Evolutionary conservation across 1,284 basidiomycete species (phyloP).

Genomic region (Psilocybe mexicana): DNA sequence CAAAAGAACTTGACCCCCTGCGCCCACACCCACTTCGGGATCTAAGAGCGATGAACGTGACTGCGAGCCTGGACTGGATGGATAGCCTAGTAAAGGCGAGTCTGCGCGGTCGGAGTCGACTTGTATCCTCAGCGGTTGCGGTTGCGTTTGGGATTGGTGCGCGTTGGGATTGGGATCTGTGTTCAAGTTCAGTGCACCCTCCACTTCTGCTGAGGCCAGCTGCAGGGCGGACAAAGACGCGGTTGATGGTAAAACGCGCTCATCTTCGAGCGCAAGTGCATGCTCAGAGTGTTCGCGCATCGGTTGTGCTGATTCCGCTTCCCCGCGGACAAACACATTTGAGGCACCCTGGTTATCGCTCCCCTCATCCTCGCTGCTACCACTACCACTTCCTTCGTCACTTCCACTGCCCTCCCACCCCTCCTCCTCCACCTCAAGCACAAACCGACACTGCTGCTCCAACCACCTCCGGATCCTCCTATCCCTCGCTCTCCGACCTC

Average conservation of each 20-base stretch:
- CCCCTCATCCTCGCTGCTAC: too few species aligned
- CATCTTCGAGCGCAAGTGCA: too few species aligned
- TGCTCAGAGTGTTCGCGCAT: too few species aligned
- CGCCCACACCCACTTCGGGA: too few species aligned
- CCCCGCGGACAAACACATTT: too few species aligned
- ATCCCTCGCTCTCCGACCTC: not conserved
- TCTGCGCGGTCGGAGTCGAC: conserved; percentile 10
- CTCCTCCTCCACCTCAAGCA: not conserved
- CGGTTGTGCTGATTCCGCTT: too few species aligned
- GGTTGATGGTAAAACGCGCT: too few species aligned
- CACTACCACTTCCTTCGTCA: not conserved
- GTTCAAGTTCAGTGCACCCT: not conserved
- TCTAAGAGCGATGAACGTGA: not conserved
- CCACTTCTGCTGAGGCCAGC: not conserved
- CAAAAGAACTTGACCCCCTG: not conserved
- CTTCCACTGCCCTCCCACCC: not conserved
- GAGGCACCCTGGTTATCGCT: too few species aligned
- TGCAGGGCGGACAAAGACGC: too few species aligned
- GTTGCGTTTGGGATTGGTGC: not conserved
- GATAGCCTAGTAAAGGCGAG: conserved; percentile 17
- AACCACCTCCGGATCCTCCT: conserved; percentile 8
- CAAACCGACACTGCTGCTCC: conserved; percentile 11
- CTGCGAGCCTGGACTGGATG: not conserved
- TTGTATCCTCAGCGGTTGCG: not conserved
- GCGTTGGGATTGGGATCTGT: not conserved